Base-by-base conservation (phyloP, 345 rosid genomes). In the Arabis hirsuta region DNA sequence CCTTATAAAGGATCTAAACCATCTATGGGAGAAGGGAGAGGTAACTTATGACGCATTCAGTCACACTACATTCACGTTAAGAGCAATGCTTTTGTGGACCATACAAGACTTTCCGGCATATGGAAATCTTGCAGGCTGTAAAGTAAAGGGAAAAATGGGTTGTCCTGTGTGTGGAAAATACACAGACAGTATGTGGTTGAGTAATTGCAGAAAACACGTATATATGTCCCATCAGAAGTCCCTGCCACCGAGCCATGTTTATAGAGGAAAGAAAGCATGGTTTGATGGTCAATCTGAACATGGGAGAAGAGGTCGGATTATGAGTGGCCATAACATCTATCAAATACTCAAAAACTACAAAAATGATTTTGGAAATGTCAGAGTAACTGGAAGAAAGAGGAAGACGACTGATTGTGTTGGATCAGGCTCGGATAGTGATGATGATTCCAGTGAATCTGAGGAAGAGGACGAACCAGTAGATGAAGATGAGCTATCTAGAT, bases 41-140 rank as follows among this genome's bases (percentile, higher is more conserved):
- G 1, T 27, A 44, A 60, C 36, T 0, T 60, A 24, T 60, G 51
- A 60, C 1, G 51, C 20, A 0, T n/a, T 42, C 0, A 43, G 65
- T 43, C 13, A 60, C 3, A 11, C 6, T 19, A 43, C 45, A 20
- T 59, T 59, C 4, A 59, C 32, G 5, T 19, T 59, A 2, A 59
- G 22, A 32, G 34, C 48, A 59, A 59, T 59, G 19, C 48, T 59
- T 9, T 19, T 39, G 0, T 59, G 64, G 64, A 59, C 64, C 1
- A 41, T 41, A 2, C 39, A 9, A 20, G 32, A 58, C 12, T 58
- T 58, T 12, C 47, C 47, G 2, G 16, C 31, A 1, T 58, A 58
- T 20, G 32, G 63, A 12, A 58, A 58, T 58, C 63, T 58, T 4
- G 46, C 63, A 0, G 47, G 63, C 1, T 58, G 62, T 45, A 58